These are phyloP conservation scores for Periconia sp. DNA, from an alignment of 2,329 filamentous ascomycete genomes.

Conservation along the genomic window DNA sequence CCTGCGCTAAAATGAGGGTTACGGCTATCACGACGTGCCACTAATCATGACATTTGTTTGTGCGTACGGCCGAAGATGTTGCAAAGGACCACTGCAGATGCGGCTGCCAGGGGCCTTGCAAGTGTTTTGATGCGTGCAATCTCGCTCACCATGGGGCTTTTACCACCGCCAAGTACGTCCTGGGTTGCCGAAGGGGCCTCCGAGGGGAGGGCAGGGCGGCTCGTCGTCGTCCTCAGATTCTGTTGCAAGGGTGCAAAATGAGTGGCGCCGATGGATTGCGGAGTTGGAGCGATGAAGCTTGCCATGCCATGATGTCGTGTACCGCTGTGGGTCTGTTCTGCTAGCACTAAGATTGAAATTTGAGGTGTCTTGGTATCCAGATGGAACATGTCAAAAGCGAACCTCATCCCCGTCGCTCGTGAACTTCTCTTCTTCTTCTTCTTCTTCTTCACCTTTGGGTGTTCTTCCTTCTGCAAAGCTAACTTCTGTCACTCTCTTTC, in stretches of 20 bases:
- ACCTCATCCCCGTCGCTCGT: slow-evolving; percentile 7
- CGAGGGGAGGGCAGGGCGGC: no score
- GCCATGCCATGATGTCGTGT: no score
- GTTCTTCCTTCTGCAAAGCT: slow-evolving; percentile 18
- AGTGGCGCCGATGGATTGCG: neutral
- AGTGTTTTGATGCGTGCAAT: no score
- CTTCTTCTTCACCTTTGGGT: slow-evolving; percentile 26
- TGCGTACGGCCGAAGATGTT: no score
- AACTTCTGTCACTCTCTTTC: slow-evolving; percentile 36
- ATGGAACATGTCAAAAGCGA: slow-evolving; percentile 25
- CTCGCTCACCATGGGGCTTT: no score
- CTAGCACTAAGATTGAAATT: no score
- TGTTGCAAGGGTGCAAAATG: slow-evolving; percentile 4
- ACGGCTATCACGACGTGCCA: neutral
- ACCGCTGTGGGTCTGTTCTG: no score
- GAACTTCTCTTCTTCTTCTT: slow-evolving; percentile 4
- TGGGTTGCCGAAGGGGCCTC: no score
- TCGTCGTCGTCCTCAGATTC: neutral
- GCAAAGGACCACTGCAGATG: no score
- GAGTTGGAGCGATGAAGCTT: no score
- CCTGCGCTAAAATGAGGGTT: neutral
- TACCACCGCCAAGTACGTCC: no score
- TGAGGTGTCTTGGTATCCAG: neutral
- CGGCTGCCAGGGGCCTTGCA: no score
- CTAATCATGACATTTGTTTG: neutral